These are phyloP conservation scores for Chlorella sorokiniana DNA, from an alignment of 139 green algal genomes.

Conservation along the genomic window DNA sequence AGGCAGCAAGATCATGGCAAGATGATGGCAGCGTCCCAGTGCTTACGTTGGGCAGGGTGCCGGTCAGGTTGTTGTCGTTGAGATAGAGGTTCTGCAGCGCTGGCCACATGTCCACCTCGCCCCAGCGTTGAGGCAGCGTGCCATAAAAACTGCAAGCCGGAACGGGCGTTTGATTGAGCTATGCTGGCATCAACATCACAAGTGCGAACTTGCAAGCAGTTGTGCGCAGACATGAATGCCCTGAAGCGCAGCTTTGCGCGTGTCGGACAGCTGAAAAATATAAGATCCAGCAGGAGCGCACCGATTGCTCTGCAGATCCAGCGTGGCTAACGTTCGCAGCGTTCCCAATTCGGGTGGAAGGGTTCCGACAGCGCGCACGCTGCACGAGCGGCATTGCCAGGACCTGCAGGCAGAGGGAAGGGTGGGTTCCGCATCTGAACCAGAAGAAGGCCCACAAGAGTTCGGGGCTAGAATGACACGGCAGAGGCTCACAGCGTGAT, in stretches of 20 bases:
- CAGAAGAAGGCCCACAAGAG: not conserved
- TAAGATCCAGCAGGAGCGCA: no score
- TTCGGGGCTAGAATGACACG: no score
- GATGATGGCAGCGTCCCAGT: not conserved
- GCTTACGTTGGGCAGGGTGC: slow-evolving; percentile 12
- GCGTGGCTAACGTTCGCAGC: slow-evolving; percentile 7
- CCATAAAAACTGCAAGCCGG: slow-evolving; percentile 20
- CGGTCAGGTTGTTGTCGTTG: slow-evolving; percentile 31
- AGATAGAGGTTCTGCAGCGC: slow-evolving; percentile 15
- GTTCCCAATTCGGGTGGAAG: slow-evolving; percentile 4
- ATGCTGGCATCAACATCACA: no score
- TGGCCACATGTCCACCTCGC: slow-evolving; percentile 22
- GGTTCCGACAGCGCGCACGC: slow-evolving; percentile 15
- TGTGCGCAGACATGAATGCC: not conserved
- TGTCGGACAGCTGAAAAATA: no score
- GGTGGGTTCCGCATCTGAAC: no score
- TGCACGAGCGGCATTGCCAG: slow-evolving; percentile 23
- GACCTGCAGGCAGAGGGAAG: slow-evolving; percentile 21
- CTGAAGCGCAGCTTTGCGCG: not conserved
- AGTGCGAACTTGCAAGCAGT: no score
- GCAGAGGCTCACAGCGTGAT: slow-evolving; percentile 34
- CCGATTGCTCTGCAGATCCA: slow-evolving; percentile 31
- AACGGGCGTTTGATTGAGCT: not conserved
- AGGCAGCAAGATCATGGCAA: not conserved
- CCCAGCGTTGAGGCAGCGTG: slow-evolving; percentile 25